Evolutionary conservation across 73 alveolate species (phyloP), one percentile per base, ranked within the genome.

Genomic region (Stentor roeselii): DNA sequence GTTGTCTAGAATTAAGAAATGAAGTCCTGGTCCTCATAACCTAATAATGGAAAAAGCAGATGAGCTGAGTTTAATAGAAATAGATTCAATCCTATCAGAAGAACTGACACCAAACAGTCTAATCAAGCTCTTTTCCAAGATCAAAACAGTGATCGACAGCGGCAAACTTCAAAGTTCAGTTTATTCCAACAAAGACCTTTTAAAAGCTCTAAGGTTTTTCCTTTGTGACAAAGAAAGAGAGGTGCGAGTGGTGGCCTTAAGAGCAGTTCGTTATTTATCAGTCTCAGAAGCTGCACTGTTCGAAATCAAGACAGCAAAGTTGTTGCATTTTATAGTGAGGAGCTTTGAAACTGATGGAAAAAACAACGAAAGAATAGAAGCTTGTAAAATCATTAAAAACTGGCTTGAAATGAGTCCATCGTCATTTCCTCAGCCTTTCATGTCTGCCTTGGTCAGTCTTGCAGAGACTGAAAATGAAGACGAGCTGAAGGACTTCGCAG

Each of bases 391-490:
- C 27, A 61, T 61, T 14, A 61, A 61, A 30, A 61, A 61, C 58
- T 61, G 82, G 82, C 14, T 61, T 14, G 37, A 61, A 61, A 14
- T 61, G 27, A 35, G 82, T 14, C 42, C 82, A 30, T 6, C 37
- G 11, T 14, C 37, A 14, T 30, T 61, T 30, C 82, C 82, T 11
- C 6, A 6, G 42, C 59, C 42, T n/a, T 61, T 61, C 38, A 30
- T 35, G 42, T 6, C 58, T 14, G 37, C 82, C 27, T 61, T 61
- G 82, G 58, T 61, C 21, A 14, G 60, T 61, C 14, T 61, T 6
- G 82, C 42, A 11, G 82, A 61, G 42, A 36, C 82, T 30, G 82
- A 50, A 50, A 50, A 61, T 30, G 82, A n/a, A 11, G 82, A 61
- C 27, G 82, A 61, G 37, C 27, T 61, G 14, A 61, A 35, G 38